Evolutionary conservation across 2,329 filamentous ascomycete genomes (phyloP), one percentile per base, ranked within the genome.

Genomic region (Curvularia sp.): DNA sequence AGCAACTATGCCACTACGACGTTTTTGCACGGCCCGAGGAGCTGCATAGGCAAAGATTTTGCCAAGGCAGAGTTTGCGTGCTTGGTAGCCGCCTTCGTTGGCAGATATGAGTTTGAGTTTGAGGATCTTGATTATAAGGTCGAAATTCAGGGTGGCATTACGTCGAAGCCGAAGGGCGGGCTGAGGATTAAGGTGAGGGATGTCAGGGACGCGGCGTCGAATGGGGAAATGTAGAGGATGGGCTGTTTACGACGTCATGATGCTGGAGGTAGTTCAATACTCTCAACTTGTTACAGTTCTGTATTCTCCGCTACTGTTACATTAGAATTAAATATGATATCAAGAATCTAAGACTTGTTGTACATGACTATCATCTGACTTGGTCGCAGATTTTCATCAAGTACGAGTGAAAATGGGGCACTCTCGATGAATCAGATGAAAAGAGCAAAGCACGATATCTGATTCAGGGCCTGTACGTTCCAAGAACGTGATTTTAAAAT

Each of bases 1-100:
- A 91, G 84, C 65, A 95, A 94, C 76, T 96, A 89, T 73, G 85
- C 88, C 0, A 88, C 90, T 68, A 74, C 94, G 77, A 94, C 91
- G 0, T 97, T 97, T 78, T 76, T 97, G 58, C 92, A 96, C 73
- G 93, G 93, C 0, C 92, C 93, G 1, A 82, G 93, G 53, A 90
- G 89, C 71, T 97, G 93, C 73, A 97, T 97, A 66, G 93, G 93
- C 0, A 85, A 88, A 75, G 82, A 83, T 2, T 97, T 97, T 78
- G 90, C 93, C 0, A 89, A 87, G 73, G 87, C 89, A 0, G 94
- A 97, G 81, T 91, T 97, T 77, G 92, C 91, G 8, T 94, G 90
- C 72, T 78, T 97, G 62, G 73, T 97, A 47, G 93, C 92, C 22
- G 84, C 86, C 8, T 87, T 90, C 83, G 84, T 94, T 4, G 92